Base-by-base conservation (phyloP, 2,329 filamentous ascomycete genomes). In the Eurotiales sp. region DNA sequence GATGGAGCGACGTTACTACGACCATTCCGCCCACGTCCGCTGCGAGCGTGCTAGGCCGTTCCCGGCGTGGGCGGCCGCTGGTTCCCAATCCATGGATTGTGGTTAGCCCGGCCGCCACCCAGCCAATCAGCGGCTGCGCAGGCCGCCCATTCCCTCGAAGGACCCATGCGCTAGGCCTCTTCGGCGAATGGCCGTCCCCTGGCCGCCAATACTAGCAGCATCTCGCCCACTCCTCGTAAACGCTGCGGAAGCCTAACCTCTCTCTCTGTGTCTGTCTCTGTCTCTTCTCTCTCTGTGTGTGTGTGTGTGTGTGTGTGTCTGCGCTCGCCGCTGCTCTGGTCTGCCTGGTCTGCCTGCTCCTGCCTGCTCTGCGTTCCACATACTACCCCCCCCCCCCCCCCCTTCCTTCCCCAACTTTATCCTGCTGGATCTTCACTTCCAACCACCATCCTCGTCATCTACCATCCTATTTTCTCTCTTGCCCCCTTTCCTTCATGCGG, bases 381-480 rank as follows among this genome's bases (percentile, higher is more conserved):
- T n/a, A n/a, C n/a, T n/a, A n/a, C n/a, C n/a, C 40, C 43, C 45
- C 48, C 42, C 50, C 30, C 22, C 45, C 34, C 14, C 32, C 46
- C 46, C 53, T 50, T 46, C 51, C 55, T 50, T 48, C 54, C 50
- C 54, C 55, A 57, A 55, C 52, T 57, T 58, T 60, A 58, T 56
- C 55, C 55, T n/a, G n/a, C n/a, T 55, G 55, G 46, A 46, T 51
- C 56, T 55, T 55, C 54, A 56, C 46, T 25, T 43, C n/a, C 50
- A 19, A 55, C 55, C 51, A 50, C 55, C 51, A 53, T 53, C 48
- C 48, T 53, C 54, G 42, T 50, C 55, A 37, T 47, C 51, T 17
- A 12, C 34, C 21, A 25, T 21, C 12, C 17, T 34, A 11, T 49
- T 54, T 36, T 25, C 11, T 27, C 17, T n/a, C 29, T n/a, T n/a